Conservation (phyloP, 768 basidiomycete genomes). For the Russula compacta region DNA sequence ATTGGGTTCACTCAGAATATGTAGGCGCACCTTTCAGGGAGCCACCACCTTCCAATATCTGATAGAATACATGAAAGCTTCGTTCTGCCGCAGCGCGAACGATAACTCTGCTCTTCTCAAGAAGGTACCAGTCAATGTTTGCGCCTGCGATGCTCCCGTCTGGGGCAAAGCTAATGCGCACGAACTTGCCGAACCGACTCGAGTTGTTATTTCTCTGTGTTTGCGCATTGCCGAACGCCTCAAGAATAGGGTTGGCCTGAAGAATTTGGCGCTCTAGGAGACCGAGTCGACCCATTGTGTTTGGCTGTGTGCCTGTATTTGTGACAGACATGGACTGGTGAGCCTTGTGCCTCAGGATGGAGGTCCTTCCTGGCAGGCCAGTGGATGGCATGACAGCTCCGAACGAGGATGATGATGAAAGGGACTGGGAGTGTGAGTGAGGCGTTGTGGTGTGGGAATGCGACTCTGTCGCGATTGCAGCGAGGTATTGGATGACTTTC, state of each 20-base stretch:
- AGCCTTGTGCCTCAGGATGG: conserved; percentile 38
- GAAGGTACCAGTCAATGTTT: conserved; percentile 96
- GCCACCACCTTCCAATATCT: conserved; percentile 72
- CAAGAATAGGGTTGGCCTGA: conserved; percentile 94
- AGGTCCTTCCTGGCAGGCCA: conserved; percentile 61
- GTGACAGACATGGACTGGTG: conserved; percentile 43
- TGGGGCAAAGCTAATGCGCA: conserved; percentile 87
- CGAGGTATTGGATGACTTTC: conserved; percentile 98
- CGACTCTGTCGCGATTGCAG: conserved; percentile 86
- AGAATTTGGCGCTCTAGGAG: conserved; percentile 92
- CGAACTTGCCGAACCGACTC: conserved; percentile 97
- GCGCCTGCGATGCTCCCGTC: conserved; percentile 95
- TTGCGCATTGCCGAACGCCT: conserved; percentile 98
- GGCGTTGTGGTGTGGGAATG: conserved; percentile 41
- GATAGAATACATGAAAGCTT: conserved; percentile 96
- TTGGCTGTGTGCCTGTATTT: conserved; percentile 35
- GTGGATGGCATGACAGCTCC: conserved; percentile 47
- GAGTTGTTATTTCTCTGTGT: conserved; percentile 98
- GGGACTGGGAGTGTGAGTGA: conserved; percentile 59
- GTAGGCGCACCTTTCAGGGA: conserved; percentile 53
- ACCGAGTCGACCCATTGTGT: conserved; percentile 68
- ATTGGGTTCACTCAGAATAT: conserved; percentile 5
- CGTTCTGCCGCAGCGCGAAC: conserved; percentile 81
- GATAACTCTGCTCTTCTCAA: conserved; percentile 96
- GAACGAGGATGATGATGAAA: conserved; percentile 42